These are phyloP conservation scores for Nakazawaea ishiwadae DNA, from an alignment of 805 yeast species.

Conservation along the genomic window DNA sequence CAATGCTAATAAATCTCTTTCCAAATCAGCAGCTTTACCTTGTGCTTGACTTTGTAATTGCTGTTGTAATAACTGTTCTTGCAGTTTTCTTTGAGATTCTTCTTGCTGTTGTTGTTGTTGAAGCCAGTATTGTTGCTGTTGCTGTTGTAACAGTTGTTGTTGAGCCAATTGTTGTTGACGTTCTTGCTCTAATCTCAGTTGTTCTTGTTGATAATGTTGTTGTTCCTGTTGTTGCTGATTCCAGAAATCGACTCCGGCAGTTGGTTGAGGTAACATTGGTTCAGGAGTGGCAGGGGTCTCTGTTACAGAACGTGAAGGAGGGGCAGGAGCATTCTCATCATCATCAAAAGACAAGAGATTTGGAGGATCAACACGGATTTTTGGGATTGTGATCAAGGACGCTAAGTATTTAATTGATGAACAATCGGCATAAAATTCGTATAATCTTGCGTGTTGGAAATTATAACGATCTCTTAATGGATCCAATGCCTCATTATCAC, in stretches of 20 bases:
- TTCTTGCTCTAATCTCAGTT: slow-evolving; percentile 54
- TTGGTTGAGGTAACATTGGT: slow-evolving; percentile 48
- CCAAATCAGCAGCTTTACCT: slow-evolving; percentile 75
- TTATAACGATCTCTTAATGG: slow-evolving; percentile 70
- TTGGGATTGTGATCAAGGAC: slow-evolving; percentile 76
- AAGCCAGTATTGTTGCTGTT: slow-evolving; percentile 70
- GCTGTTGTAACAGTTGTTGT: slow-evolving; percentile 63
- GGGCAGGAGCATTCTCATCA: slow-evolving; percentile 29
- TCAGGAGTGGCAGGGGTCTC: slow-evolving; percentile 37
- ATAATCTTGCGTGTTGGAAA: slow-evolving; percentile 63
- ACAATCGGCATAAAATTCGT: slow-evolving; percentile 87
- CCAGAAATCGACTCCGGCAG: slow-evolving; percentile 44
- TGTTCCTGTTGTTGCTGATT: slow-evolving; percentile 43
- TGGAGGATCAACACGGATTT: slow-evolving; percentile 57
- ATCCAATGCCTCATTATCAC: slow-evolving; percentile 69
- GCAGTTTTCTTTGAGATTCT: slow-evolving; percentile 64
- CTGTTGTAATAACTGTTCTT: slow-evolving; percentile 61
- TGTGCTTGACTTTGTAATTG: slow-evolving; percentile 72
- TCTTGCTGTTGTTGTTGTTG: slow-evolving; percentile 70
- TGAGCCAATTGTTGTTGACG: slow-evolving; percentile 59
- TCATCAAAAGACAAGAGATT: slow-evolving; percentile 46
- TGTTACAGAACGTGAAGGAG: slow-evolving; percentile 24
- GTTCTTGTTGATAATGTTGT: slow-evolving; percentile 52
- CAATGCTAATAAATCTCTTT: slow-evolving; percentile 70
- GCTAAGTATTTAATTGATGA: slow-evolving; percentile 78